These are phyloP conservation scores for Dendrobium huoshanense DNA, from an alignment of 106 monocot genomes.

Conservation along the genomic window DNA sequence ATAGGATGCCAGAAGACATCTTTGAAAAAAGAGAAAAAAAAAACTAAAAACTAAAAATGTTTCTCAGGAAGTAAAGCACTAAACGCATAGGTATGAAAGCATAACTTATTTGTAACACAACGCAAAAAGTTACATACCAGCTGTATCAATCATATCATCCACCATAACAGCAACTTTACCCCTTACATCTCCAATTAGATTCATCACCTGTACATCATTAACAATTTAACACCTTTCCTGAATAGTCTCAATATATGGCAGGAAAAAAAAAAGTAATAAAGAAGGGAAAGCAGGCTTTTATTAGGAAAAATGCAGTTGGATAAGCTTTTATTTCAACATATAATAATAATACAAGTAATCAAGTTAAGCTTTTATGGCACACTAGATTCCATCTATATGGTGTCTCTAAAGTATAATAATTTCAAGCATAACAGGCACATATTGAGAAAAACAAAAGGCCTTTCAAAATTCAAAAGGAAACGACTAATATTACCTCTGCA, in stretches of 20 bases:
- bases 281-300: neutral
- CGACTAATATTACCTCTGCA: constrained; percentile 52
- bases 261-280: neutral
- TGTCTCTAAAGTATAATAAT: neutral
- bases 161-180: constrained; percentile 88
- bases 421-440: neutral
- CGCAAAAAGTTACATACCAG: constrained; percentile 40
- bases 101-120: neutral
- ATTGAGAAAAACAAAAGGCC: neutral
- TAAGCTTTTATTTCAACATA: neutral
- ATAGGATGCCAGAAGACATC: neutral
- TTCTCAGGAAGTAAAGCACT: neutral
- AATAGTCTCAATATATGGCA: neutral
- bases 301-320: neutral
- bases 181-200: constrained; percentile 82
- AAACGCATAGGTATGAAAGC: neutral
- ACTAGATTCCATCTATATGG: neutral
- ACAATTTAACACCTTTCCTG: neutral
- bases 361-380: neutral
- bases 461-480: neutral
- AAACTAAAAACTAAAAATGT: no score
- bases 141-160: constrained; percentile 96
- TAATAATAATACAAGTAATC: neutral
- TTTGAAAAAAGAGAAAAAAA: neutral
- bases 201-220: constrained; percentile 55